Evolutionary conservation across 2,329 filamentous ascomycete species (phyloP), one percentile per base, ranked within the genome.

Genomic region (Ophiocordyceps polyrhachis-furcata): DNA sequence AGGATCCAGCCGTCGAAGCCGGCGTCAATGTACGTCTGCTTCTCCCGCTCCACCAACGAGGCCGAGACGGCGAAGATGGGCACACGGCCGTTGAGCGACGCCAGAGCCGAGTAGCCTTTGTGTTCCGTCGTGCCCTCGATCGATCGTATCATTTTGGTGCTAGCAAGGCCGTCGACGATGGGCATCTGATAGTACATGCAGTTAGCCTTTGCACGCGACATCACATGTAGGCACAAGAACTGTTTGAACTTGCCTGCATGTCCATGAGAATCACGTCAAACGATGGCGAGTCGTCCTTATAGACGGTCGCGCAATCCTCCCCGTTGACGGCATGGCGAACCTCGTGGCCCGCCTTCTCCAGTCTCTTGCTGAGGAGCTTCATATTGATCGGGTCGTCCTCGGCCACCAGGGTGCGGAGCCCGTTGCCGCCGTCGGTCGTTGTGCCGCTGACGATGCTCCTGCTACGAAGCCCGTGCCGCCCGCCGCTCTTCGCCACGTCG

Each of bases 1-100:
- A 93, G 65, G 23, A 94, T 87, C 86, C 86, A 93, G 21, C 82
- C 87, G 51, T 93, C 86, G 51, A 93, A 93, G 0, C 87, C 87
- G 7, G 78, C 77, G 41, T 82, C 70, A 40, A 86, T 73, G 51
- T 93, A 94, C 0, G 62, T 72, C 38, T 79, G 67, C 43, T 66
- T 72, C 41, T 87, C 73, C 17, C 68, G 71, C 57, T 93, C 87
- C 1, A 83, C 55, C 1, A 93, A 65, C 0, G 84, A 89, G 8
- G 87, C 86, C 0, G 86, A 93, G 0, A 93, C 85, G 0, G 85
- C 87, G 52, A 94, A 85, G 43, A 93, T 81, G 0, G 87, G 84
- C 2, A 88, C 71, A 29, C 81, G 73, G 21, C 76, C 73, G 44
- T 85, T 82, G 1, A 64, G 57, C 1, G 62, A 55, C 3, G 79